These are phyloP conservation scores for Chiua virens DNA, from an alignment of 768 basidiomycete genomes.

Conservation along the genomic window DNA sequence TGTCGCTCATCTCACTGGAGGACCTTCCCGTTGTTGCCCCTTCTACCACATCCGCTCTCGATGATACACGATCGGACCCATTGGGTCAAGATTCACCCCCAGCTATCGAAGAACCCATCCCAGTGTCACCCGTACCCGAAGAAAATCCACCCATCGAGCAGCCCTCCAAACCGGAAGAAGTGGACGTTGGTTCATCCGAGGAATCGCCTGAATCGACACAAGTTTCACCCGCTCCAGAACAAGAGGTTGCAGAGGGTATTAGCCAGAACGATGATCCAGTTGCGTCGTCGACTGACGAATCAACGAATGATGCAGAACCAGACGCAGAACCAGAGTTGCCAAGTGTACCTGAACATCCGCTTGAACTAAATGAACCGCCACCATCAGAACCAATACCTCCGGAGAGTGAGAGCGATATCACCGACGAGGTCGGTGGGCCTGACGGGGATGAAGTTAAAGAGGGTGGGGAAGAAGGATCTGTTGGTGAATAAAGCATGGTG, in stretches of 20 bases:
- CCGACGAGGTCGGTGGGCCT: slow-evolving; percentile 26
- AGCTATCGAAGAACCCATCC: slow-evolving; percentile 6
- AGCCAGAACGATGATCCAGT: slow-evolving; percentile 6
- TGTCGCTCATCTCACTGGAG: slow-evolving; percentile 27
- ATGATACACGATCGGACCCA: slow-evolving; percentile 3
- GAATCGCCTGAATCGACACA: slow-evolving; percentile 3
- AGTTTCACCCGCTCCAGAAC: slow-evolving; percentile 1
- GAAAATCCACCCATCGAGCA: slow-evolving; percentile 1
- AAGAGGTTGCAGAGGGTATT: neutral
- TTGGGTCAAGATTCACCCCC: neutral
- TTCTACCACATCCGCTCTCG: neutral
- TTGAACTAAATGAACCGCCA: slow-evolving; percentile 31
- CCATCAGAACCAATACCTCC: slow-evolving; percentile 33
- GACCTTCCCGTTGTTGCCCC: slow-evolving; percentile 6
- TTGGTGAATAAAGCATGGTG: slow-evolving; percentile 3
- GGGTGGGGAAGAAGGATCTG: slow-evolving; percentile 15
- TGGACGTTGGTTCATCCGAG: neutral
- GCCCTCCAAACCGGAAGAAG: slow-evolving; percentile 1
- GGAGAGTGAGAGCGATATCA: slow-evolving; percentile 36
- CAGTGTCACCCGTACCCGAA: neutral
- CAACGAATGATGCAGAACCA: neutral
- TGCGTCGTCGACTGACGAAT: slow-evolving; percentile 1
- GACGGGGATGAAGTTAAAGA: slow-evolving; percentile 20
- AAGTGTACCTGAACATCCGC: slow-evolving; percentile 3
- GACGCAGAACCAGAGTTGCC: slow-evolving; percentile 7